Conservation (phyloP, 75 land plant species). For the Picea sitchensis region DNA sequence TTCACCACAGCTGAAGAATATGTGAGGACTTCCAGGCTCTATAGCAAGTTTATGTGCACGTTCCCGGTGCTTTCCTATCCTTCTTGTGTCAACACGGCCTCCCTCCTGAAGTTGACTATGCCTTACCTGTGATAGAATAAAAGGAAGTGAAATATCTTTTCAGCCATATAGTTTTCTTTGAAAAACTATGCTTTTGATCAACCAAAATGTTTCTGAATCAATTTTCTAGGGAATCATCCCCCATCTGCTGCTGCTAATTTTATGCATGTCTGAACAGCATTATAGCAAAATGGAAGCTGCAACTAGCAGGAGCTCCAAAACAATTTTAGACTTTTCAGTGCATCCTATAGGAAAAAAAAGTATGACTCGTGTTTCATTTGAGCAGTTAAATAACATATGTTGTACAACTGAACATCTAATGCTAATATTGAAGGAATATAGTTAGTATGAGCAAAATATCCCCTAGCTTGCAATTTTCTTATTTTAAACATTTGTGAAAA, state of each 20-base stretch:
- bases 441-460: background rate
- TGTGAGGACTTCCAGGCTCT: constrained; percentile 90
- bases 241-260: background rate
- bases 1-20: constrained; percentile 88
- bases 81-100: constrained; percentile 58
- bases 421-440: background rate
- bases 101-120: constrained; percentile 57
- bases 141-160: background rate
- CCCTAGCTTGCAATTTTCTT: background rate
- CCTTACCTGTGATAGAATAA: constrained; percentile 54
- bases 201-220: background rate
- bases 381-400: background rate
- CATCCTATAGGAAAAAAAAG: background rate
- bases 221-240: background rate
- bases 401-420: background rate
- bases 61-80: constrained; percentile 62
- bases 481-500: too few species aligned
- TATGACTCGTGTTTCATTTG: background rate
- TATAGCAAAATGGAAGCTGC: background rate
- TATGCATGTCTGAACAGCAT: background rate
- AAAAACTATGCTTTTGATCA: background rate
- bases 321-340: background rate
- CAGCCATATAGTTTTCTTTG: background rate
- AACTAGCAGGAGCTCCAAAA: background rate
- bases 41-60: constrained; percentile 91